These are phyloP conservation scores for Hyphodiscus hymeniophilus DNA, from an alignment of 495 filamentous ascomycete species.

Conservation along the genomic window DNA sequence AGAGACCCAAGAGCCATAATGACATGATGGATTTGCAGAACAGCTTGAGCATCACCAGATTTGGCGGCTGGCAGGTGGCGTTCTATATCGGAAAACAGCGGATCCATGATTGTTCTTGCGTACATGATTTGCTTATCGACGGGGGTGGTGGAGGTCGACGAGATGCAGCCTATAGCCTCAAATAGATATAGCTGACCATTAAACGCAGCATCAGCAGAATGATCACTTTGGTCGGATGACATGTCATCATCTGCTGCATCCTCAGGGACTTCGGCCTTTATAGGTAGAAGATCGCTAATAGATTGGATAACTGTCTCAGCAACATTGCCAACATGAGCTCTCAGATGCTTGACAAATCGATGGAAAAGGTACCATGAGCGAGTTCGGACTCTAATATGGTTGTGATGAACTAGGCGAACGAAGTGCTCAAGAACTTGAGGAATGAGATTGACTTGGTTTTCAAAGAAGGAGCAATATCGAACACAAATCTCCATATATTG, in stretches of 20 bases:
- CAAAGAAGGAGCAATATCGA: slow-evolving; percentile 89
- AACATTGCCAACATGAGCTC: slow-evolving; percentile 75
- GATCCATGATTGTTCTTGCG: slow-evolving; percentile 74
- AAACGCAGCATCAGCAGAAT: slow-evolving; percentile 82
- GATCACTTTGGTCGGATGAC: slow-evolving; percentile 84
- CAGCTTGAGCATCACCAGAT: slow-evolving; percentile 66
- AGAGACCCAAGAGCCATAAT: slow-evolving; percentile 94
- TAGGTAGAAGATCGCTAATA: slow-evolving; percentile 78
- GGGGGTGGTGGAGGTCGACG: slow-evolving; percentile 65
- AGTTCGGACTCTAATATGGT: slow-evolving; percentile 72
- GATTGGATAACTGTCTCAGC: slow-evolving; percentile 84
- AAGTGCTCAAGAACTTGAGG: slow-evolving; percentile 87
- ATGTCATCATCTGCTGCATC: slow-evolving; percentile 80
- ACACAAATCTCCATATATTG: slow-evolving; percentile 99
- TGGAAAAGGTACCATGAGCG: slow-evolving; percentile 96
- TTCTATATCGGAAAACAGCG: slow-evolving; percentile 79
- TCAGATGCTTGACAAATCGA: slow-evolving; percentile 82
- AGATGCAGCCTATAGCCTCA: slow-evolving; percentile 86
- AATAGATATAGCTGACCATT: slow-evolving; percentile 86
- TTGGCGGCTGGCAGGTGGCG: slow-evolving; percentile 65
- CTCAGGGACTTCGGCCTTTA: slow-evolving; percentile 77
- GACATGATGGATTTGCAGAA: slow-evolving; percentile 88
- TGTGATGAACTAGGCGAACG: slow-evolving; percentile 79
- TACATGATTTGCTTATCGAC: slow-evolving; percentile 77
- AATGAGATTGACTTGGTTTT: slow-evolving; percentile 66